Evolutionary conservation across 192 early-diverging fungal genomes (phyloP).

Genomic region (Podila minutissima): DNA sequence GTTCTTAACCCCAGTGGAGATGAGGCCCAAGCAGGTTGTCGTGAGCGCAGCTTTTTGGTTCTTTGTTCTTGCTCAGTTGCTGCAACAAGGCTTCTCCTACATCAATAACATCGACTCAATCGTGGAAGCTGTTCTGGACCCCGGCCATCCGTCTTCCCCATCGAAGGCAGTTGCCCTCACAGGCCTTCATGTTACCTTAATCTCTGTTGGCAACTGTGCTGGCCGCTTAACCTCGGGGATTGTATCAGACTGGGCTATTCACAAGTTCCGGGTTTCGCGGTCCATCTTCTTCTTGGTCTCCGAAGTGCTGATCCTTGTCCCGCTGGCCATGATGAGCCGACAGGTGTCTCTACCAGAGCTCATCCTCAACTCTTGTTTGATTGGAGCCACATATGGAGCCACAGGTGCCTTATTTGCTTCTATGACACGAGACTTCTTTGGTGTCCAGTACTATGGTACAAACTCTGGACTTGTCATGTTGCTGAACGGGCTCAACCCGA

Average conservation of each 20-base stretch:
- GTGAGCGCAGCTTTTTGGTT: constrained; percentile 41
- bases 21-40: constrained; percentile 26
- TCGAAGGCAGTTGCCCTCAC: constrained; percentile 29
- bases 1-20: constrained; percentile 32
- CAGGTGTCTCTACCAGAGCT: constrained; percentile 11
- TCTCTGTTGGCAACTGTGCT: constrained; percentile 44
- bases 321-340: constrained; percentile 34
- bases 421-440: constrained; percentile 45
- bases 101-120: constrained; percentile 53
- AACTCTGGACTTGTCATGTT: constrained; percentile 49
- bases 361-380: constrained; percentile 24
- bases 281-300: constrained; percentile 49
- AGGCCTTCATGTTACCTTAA: constrained; percentile 41
- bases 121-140: constrained; percentile 34
- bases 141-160: constrained; percentile 11
- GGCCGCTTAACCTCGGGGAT: constrained; percentile 42
- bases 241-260: constrained; percentile 43
- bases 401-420: constrained; percentile 46
- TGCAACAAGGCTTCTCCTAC: constrained; percentile 48
- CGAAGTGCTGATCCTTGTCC: constrained; percentile 35
- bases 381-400: constrained; percentile 41
- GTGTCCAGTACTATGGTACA: constrained; percentile 35
- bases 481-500: constrained; percentile 39
- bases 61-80: constrained; percentile 42
- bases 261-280: constrained; percentile 33